Conservation (phyloP, 192 early-diverging fungal genomes). For the Backusella psychrophila region DNA sequence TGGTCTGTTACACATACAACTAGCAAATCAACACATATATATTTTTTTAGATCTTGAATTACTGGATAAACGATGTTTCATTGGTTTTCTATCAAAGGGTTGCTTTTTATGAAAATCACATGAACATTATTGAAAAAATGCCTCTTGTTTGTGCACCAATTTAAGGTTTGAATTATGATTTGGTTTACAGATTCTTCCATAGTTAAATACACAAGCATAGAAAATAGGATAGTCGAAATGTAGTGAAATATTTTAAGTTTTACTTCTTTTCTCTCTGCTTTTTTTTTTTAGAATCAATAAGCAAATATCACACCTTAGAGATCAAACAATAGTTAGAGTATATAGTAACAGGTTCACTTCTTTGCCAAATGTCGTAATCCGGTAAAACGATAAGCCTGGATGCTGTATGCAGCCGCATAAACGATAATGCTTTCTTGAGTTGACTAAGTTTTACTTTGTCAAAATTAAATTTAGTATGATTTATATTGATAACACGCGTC, state of each 20-base stretch:
- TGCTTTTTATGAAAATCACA: neutral
- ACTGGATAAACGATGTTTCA: conserved; percentile 1
- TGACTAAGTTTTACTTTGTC: neutral
- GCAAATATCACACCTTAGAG: neutral
- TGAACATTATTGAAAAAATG: neutral
- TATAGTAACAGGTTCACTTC: neutral
- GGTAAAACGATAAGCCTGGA: conserved; percentile 2
- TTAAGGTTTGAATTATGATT: neutral
- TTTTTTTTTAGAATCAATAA: neutral
- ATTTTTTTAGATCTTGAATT: neutral
- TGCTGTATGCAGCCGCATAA: neutral
- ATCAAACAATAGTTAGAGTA: neutral
- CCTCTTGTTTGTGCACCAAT: neutral
- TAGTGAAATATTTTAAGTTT: neutral
- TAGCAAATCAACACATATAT: neutral
- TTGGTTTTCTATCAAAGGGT: neutral
- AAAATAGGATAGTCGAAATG: neutral
- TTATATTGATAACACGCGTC: neutral
- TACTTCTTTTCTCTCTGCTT: neutral
- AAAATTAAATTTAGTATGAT: neutral
- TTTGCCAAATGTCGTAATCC: neutral
- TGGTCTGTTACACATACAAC: neutral
- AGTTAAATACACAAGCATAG: neutral
- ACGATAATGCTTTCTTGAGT: neutral
- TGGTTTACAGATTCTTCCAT: neutral